Base-by-base conservation (phyloP, 495 filamentous ascomycete species). In the Venustampulla echinocandica region DNA sequence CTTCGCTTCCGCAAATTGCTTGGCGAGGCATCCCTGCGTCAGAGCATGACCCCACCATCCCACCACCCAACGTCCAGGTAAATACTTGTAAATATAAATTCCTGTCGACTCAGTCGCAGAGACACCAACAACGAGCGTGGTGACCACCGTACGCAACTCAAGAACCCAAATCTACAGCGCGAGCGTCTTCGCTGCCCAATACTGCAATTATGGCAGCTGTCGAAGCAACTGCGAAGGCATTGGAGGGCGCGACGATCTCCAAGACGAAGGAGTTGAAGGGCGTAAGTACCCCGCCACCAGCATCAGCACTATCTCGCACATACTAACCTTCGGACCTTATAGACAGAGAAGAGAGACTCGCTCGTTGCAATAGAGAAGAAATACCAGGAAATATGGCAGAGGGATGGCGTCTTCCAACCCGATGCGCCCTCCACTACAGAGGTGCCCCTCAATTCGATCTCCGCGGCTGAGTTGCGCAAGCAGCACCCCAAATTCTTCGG, bases 341-440 rank as follows among this genome's bases (percentile, higher is more conserved):
- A 89, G 79, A 95, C 92, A 36, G 90, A 96, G 56, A 97, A 96
- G 67, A 72, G 92, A 65, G 92, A 98, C 60, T 74, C 84, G 50
- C 71, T 96, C 27, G 80, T 95, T 51, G 80, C 79, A 30, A 80
- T 84, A 50, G 92, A 98, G 68, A 92, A 92, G 73, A 88, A 84
- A 66, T 96, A 92, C 67, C 92, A 96, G 67, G 66, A 72, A 53
- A 69, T 77, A 77, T 97, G 92, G 92, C 77, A 80, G 59, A 74
- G 86, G 24, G 68, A 81, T 48, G 69, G 74, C 44, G 65, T 94
- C 43, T 96, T 97, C 78, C 74, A 96, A 62, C 73, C 80, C 51
- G 70, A 95, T 66, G 88, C 90, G 5, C 90, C 90, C 10, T 75
- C 84, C 0, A 75, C 74, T 20, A 69, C 71, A 25, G 89, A 94